Evolutionary conservation across 768 basidiomycete genomes (phyloP).

Genomic region (Tulasnella calospora): DNA sequence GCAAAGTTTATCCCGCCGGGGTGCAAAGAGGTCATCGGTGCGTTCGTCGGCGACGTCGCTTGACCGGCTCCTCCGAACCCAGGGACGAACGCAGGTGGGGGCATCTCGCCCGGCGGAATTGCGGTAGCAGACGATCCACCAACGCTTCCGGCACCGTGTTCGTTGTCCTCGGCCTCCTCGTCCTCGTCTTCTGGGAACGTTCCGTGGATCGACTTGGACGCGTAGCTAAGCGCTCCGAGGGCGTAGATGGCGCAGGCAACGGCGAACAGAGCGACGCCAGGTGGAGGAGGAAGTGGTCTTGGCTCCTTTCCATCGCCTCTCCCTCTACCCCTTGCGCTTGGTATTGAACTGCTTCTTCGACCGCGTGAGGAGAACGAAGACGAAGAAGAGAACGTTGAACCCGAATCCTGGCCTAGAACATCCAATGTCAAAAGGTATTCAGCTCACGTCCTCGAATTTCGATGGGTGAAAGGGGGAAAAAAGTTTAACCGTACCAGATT

Average conservation of each 20-base stretch:
- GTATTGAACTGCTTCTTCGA: background rate
- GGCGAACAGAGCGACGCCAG: constrained; percentile 53
- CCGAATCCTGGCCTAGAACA: background rate
- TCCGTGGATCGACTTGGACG: constrained; percentile 7
- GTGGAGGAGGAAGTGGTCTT: constrained; percentile 27
- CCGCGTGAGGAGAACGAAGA: background rate
- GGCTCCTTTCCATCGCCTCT: background rate
- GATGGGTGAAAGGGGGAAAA: too few species aligned
- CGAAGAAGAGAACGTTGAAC: background rate
- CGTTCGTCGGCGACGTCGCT: background rate
- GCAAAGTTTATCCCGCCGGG: background rate
- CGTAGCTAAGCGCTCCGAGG: constrained; percentile 43
- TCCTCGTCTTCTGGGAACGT: background rate
- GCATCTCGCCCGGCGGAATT: background rate
- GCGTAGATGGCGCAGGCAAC: constrained; percentile 56
- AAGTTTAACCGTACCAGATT: background rate
- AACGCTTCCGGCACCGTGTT: background rate
- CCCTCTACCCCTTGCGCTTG: background rate
- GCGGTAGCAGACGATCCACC: too few species aligned
- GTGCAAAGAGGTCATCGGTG: background rate
- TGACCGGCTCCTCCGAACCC: background rate
- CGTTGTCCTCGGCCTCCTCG: background rate
- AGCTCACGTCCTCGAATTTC: too few species aligned
- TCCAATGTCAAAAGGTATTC: too few species aligned
- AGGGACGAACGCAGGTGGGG: background rate